Base-by-base conservation (phyloP, 164 flowering plant genomes). In the Berberis thunbergii region DNA sequence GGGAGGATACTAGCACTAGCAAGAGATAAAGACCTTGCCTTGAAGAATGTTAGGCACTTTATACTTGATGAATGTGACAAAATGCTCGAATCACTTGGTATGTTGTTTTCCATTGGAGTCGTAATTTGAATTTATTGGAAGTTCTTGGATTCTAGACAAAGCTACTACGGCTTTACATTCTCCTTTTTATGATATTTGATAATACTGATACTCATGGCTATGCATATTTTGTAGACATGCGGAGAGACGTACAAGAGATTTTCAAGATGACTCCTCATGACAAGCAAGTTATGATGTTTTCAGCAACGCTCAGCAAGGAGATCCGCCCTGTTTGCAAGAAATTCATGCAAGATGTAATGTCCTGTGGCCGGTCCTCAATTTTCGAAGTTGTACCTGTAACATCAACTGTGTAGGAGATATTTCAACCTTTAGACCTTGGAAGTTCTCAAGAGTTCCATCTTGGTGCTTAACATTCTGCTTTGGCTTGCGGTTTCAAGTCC, bases 341-440 rank as follows among this genome's bases (percentile, higher is more conserved):
- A 70, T 94, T 94, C 67, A 94, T 94, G 97, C 98, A 91, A 94
- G 98, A 94, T 91, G 98, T 94, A 93, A 91, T 88, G 81, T 84
- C 76, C 78, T 72, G 74, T 90, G 81, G 86, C 87, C 93, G 79
- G 79, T 76, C 64, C 79, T 83, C 78, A 68, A 76, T 70, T 74
- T 81, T 78, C 59, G 77, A 76, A 73, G 78, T 74, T 76, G 67
- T 63, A 70, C 73, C 49, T 46, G 62, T 74, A 60, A 64, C 70
- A 64, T 76, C 75, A 65, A 70, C 69, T 78, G 64, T 74, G 74
- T 69, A 46, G 49, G 49, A 46, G 49, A 46, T 46, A 46, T 46
- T 8, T 46, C 4, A 46, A 46, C 49, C 49, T 8, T 46, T 4
- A 46, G 8, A 8, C 49, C 8, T 46, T 46, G 49, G 49, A 8